Percentiles rank a stretch among this genome's conserved stretches.
These are phyloP conservation scores for Solanum sitiens DNA, from an alignment of 257 asterid genomes.

Conservation along the genomic window DNA sequence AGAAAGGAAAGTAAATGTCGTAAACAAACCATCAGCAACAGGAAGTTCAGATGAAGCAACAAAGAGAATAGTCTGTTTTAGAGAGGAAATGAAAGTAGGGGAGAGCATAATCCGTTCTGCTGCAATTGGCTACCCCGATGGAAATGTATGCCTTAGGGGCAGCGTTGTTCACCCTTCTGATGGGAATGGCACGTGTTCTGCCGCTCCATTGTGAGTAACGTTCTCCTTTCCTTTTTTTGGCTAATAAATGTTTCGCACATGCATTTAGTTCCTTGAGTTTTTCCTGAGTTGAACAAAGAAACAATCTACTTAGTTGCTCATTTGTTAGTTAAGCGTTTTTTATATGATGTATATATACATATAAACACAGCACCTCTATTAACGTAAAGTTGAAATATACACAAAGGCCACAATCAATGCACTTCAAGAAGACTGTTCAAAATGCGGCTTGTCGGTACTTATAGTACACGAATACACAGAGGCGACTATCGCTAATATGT, in stretches of 20 bases:
- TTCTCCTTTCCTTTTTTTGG: neutral
- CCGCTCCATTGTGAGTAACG: slow-evolving; percentile 29
- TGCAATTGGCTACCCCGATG: neutral
- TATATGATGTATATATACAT: neutral
- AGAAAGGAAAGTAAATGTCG: slow-evolving; percentile 1
- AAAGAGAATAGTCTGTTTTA: slow-evolving; percentile 5
- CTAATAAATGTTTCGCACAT: neutral
- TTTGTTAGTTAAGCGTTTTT: neutral
- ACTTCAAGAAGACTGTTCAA: neutral
- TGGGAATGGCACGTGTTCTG: slow-evolving; percentile 2
- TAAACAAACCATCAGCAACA: slow-evolving; percentile 8
- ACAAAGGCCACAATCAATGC: neutral
- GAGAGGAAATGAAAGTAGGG: slow-evolving; percentile 5
- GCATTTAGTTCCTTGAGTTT: neutral
- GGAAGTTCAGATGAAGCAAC: slow-evolving; percentile 1
- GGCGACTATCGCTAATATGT: neutral
- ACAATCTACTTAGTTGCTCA: neutral
- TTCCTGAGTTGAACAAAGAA: neutral
- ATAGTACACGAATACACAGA: neutral
- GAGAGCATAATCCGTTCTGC: neutral
- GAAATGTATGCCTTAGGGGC: neutral
- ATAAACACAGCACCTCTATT: neutral
- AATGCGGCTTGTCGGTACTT: neutral
- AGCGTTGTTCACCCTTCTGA: slow-evolving; percentile 6
- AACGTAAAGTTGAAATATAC: neutral